A percentile compares a stretch with the other conserved stretches of the same genome.
phyloP scores from a whole-genome alignment of 1,139 yeast genomes.

The Geotrichum histeridarum region DNA sequence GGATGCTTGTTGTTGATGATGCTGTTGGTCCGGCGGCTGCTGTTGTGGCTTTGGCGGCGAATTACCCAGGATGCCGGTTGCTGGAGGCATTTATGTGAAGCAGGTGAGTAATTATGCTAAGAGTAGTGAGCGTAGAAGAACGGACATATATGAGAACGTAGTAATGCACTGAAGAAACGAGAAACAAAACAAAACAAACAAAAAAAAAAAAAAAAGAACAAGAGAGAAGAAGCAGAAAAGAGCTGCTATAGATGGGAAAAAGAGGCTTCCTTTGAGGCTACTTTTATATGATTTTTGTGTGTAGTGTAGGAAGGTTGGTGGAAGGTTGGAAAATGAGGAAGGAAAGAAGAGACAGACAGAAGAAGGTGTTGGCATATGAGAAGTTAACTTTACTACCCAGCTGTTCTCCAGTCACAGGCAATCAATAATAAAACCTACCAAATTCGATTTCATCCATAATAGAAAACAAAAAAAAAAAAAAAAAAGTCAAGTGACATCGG shows the following conservation, averaged over 20 bases:
- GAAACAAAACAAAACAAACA: background rate
- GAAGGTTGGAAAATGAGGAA: too few species aligned
- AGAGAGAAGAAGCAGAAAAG: background rate
- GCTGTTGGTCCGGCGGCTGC: slow-evolving; percentile 2
- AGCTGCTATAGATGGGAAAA: too few species aligned
- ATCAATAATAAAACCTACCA: too few species aligned
- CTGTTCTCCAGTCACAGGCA: too few species aligned
- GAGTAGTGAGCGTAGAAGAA: background rate
- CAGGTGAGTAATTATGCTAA: slow-evolving; percentile 1
- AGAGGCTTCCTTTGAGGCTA: too few species aligned
- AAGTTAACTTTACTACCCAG: too few species aligned
- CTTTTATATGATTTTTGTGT: too few species aligned
- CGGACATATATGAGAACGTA: background rate
- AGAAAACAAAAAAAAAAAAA: background rate
- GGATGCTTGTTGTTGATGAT: background rate
- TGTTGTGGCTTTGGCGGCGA: slow-evolving; percentile 3
- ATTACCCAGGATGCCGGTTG: slow-evolving; percentile 5
- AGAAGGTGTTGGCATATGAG: too few species aligned
- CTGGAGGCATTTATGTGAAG: slow-evolving; percentile 9
- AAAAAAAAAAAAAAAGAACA: background rate
- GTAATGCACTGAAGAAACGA: background rate
- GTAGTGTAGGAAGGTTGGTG: too few species aligned
- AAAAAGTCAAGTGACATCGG: background rate
- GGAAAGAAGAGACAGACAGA: too few species aligned
- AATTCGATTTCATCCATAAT: background rate